Evolutionary conservation across 2,329 filamentous ascomycete genomes (phyloP), one percentile per base, ranked within the genome.

Genomic region (Cladophialophora carrionii): DNA sequence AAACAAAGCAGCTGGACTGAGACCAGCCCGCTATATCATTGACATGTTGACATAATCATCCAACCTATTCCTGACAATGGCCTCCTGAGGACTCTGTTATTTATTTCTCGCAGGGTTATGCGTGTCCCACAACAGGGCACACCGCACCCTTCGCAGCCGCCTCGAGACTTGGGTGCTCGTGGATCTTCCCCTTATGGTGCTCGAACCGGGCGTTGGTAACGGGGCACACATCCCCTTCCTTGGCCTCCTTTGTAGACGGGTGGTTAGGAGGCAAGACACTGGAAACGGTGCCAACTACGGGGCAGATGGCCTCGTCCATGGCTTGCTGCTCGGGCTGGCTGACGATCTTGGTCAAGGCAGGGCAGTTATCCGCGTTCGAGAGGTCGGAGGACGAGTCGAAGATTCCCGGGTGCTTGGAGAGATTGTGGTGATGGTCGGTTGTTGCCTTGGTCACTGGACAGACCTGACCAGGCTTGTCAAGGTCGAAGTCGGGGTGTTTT

Each of bases 251-350:
- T 3, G 70, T 69, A 31, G 67, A 68, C 17, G 70, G 70, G 43
- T 72, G 70, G 57, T 68, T 61, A 10, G 70, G 70, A 49, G 70
- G 70, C 31, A 72, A 63, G 17, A 72, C 69, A 46, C 62, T 70
- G 2, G 70, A 71, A 43, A 69, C 70, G 41, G 68, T 65, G 14
- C 70, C 70, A 17, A 71, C 69, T 4, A 72, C 69, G 4, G 70
- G 70, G 41, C 70, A 72, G 64, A 72, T 69, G 14, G 65, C 69
- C 37, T 72, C 70, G 62, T 72, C 70, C 66, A 69, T 69, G 14
- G 64, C 68, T 57, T 72, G 67, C 34, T 66, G 64, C 29, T 71
- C 67, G 22, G 69, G 68, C 4, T 54, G 61, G 24, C 63, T 68
- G 57, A 72, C 70, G 24, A 71, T 68, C 57, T 65, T 68, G 62